Evolutionary conservation across 257 asterid species (phyloP), one percentile per base, ranked within the genome.

Genomic region (Linderniella brevidens): DNA sequence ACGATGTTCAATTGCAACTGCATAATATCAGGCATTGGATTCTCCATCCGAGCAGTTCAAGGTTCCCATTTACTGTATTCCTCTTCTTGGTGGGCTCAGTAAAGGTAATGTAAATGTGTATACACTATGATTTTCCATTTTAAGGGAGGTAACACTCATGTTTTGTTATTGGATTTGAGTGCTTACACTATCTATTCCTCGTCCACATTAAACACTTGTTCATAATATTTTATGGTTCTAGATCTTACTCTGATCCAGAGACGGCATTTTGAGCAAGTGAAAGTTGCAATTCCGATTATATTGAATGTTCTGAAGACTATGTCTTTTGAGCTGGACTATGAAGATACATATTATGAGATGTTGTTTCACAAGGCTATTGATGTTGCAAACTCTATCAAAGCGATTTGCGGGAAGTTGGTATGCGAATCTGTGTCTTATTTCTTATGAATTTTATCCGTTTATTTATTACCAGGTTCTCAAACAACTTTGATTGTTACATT

Each of bases 241-340:
- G 95, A 73, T 54, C 55, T 88, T 32, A 47, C 58, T 48, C 64
- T 73, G 62, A 68, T 88, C 47, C 81, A 59, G 68, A 71, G 87
- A 66, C 65, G 77, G 66, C 86, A 68, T 51, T 78, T 70, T 45
- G 71, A 70, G 80, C 93, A 80, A 57, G 78, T 84, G 53, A 78
- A 84, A 62, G 53, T 73, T 57, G 79, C 73, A 48, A 74, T 84
- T 62, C 94, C 95, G 0, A 71, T 80, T 49, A 58, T 83, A 68
- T 78, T 88, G 41, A 74, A 68, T 53, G 79, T 64, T 50, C 60
- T 88, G 50, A 74, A 66, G 55, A 58, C 57, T 10, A 39, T 67
- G 43, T 59, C 65, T 50, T 56, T 60, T 46, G 61, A 71, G 59
- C 47, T 61, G 35, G 79, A 72, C 37, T 69, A 60, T 61, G 90